Conservation (phyloP, 768 basidiomycete species). For the Mycena epipterygia region DNA sequence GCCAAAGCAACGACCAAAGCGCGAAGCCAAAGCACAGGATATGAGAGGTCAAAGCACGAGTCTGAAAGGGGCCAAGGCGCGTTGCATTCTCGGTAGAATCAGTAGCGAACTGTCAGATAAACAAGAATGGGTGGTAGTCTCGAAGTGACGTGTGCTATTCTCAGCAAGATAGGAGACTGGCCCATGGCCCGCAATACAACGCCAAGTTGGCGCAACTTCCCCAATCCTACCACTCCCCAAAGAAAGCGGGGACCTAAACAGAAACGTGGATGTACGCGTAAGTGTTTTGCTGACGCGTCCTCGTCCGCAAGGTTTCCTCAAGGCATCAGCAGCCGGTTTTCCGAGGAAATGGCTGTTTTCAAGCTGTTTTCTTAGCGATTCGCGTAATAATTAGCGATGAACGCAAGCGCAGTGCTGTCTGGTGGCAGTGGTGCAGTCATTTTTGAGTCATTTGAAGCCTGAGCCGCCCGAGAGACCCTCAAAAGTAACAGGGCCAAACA, state of each 20-base stretch:
- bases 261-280: constrained; percentile 6
- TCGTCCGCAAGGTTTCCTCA: not conserved
- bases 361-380: too few species aligned
- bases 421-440: too few species aligned
- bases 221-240: not conserved
- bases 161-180: too few species aligned
- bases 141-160: too few species aligned
- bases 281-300: constrained; percentile 4
- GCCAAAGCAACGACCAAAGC: not conserved
- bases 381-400: not conserved
- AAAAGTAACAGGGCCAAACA: not conserved
- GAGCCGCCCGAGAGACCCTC: not conserved
- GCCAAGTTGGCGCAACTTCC: not conserved
- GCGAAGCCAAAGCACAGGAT: not conserved
- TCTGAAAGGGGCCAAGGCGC: too few species aligned
- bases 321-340: not conserved
- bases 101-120: too few species aligned
- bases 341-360: not conserved
- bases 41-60: not conserved
- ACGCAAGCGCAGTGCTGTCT: not conserved
- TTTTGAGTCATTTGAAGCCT: not conserved
- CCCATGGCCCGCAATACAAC: too few species aligned
- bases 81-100: too few species aligned
- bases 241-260: not conserved
- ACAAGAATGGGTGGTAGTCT: too few species aligned